These are phyloP conservation scores for Dioszegia aurantiaca DNA, from an alignment of 768 basidiomycete genomes.

Conservation along the genomic window DNA sequence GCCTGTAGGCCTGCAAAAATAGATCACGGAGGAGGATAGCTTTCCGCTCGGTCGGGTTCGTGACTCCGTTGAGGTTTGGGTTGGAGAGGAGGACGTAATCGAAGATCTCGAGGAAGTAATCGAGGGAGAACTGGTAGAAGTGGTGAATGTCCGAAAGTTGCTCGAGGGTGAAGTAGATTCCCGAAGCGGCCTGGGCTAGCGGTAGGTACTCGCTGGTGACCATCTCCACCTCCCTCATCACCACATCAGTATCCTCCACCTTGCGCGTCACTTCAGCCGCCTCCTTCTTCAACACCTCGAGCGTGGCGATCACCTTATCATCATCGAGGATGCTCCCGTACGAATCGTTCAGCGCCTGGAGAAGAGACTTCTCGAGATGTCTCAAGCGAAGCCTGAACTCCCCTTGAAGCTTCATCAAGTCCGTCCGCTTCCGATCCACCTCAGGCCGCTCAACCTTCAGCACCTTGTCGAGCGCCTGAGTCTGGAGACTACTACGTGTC, in stretches of 20 bases:
- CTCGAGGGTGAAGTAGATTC: slow-evolving; percentile 94
- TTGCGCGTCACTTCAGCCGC: slow-evolving; percentile 94
- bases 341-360: slow-evolving; percentile 95
- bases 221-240: slow-evolving; percentile 94
- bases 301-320: slow-evolving; percentile 86
- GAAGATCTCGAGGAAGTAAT: slow-evolving; percentile 97
- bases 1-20: slow-evolving; percentile 80
- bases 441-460: slow-evolving; percentile 96
- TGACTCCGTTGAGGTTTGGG: slow-evolving; percentile 76
- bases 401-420: slow-evolving; percentile 96
- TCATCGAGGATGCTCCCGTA: slow-evolving; percentile 96
- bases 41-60: slow-evolving; percentile 69
- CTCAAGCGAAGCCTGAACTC: slow-evolving; percentile 91
- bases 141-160: slow-evolving; percentile 91
- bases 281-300: slow-evolving; percentile 92
- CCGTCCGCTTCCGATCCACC: slow-evolving; percentile 89
- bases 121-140: slow-evolving; percentile 97
- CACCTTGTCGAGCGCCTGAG: slow-evolving; percentile 94
- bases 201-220: slow-evolving; percentile 93
- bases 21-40: slow-evolving; percentile 80
- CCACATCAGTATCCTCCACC: slow-evolving; percentile 90
- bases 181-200: slow-evolving; percentile 90
- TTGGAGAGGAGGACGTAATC: slow-evolving; percentile 90
- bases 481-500: slow-evolving; percentile 97
- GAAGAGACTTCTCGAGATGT: slow-evolving; percentile 83